Base-by-base conservation (phyloP, 78 protist species). In the Acrasis kona region DNA sequence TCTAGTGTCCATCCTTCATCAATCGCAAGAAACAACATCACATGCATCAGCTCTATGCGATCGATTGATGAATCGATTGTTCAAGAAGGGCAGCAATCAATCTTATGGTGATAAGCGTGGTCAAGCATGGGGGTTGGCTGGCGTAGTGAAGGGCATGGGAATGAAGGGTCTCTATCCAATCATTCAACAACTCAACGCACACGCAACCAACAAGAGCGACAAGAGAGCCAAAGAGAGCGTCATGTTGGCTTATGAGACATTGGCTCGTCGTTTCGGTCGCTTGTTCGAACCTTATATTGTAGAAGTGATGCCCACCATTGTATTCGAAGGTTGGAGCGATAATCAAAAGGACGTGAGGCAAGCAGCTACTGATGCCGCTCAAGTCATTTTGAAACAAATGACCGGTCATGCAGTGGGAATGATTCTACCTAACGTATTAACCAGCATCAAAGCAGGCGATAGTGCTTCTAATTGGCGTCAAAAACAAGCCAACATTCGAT, bases 211-310 rank as follows among this genome's bases (percentile, higher is more conserved):
- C 3, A 67, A 39, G 12, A 61, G 61, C 7, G 74, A 64, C 78
- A 65, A 64, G 3, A n/a, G n/a, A n/a, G 40, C 12, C 65, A 74
- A 27, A 2, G 78, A 77, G 10, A 64, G 78, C 2, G 4, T 67
- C 36, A 68, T 74, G 78, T 10, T 50, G 31, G 6, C 39, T 10
- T 3, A 50, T 34, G 78, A 68, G 6, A 10, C 9, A 9, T 28
- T 74, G 69, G 74, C 42, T 2, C 64, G 61, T 10, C 12, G 10
- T 7, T 37, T 74, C 38, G 78, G 61, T 19, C 5, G 65, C 42
- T 5, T 3, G 32, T 74, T 94, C 40, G 99, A 96, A 76, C 99
- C 99, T 50, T 91, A 93, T 74, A 78, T 84, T n/a, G 12, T 87
- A 34, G 73, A 82, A 30, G 76, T 76, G 34, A 42, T 95, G 34